A percentile compares a stretch with the other conserved stretches of the same genome.
Evolutionary conservation across 2,329 filamentous ascomycete species (phyloP).

Genomic region (Sporothrix luriei): DNA sequence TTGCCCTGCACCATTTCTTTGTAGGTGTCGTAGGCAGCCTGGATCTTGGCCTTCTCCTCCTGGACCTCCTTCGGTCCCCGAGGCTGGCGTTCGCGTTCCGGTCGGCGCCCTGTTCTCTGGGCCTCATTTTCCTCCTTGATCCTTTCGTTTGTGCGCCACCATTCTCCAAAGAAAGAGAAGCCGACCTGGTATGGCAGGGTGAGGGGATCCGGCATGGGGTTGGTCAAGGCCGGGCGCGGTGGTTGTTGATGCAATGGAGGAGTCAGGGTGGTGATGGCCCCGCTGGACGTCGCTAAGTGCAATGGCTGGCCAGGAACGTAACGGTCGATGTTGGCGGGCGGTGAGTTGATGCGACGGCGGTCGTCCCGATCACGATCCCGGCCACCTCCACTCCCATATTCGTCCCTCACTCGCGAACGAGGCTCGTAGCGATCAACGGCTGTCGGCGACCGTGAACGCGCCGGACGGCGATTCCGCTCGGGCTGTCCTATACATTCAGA

Average conservation of each 20-base stretch:
- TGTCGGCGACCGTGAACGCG: slow-evolving; percentile 70
- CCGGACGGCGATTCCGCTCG: slow-evolving; percentile 60
- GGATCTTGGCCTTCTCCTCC: slow-evolving; percentile 77
- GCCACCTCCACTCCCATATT: slow-evolving; percentile 52
- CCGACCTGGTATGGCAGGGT: slow-evolving; percentile 77
- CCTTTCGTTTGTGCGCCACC: slow-evolving; percentile 81
- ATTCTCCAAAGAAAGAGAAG: slow-evolving; percentile 83
- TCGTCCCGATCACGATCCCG: slow-evolving; percentile 54
- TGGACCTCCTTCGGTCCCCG: slow-evolving; percentile 66
- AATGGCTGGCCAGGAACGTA: slow-evolving; percentile 76
- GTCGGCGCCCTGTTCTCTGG: slow-evolving; percentile 67
- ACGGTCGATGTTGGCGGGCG: slow-evolving; percentile 75
- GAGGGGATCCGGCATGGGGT: slow-evolving; percentile 72
- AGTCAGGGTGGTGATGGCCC: slow-evolving; percentile 70
- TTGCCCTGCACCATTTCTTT: slow-evolving; percentile 70
- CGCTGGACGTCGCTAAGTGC: slow-evolving; percentile 50
- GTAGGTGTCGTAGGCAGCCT: slow-evolving; percentile 67
- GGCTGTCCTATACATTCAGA: slow-evolving; percentile 50
- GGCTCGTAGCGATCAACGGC: slow-evolving; percentile 78
- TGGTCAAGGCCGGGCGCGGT: slow-evolving; percentile 54
- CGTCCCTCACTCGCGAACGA: slow-evolving; percentile 65
- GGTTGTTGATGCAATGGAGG: slow-evolving; percentile 66
- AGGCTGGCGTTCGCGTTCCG: slow-evolving; percentile 60
- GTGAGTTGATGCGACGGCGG: slow-evolving; percentile 61
- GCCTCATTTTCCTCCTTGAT: slow-evolving; percentile 82